A percentile compares a stretch with the other conserved stretches of the same genome.
phyloP scores from a whole-genome alignment of 1,284 basidiomycete species.

The Sutorius eximius region DNA sequence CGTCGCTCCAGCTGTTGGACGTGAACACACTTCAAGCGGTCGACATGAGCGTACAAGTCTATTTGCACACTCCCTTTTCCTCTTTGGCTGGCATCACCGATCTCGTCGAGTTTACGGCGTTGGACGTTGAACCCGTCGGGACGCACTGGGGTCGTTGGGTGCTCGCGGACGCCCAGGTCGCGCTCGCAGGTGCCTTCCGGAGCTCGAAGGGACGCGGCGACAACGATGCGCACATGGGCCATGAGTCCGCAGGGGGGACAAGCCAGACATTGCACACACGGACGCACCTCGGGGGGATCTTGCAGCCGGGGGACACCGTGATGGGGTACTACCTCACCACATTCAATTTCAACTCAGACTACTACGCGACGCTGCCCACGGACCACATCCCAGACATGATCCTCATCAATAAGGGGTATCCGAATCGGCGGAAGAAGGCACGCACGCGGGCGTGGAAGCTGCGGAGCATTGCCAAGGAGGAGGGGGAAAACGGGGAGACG shows the following conservation, averaged over 20 bases:
- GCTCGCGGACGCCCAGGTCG: constrained; percentile 93
- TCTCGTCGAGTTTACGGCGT: constrained; percentile 91
- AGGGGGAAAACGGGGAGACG: constrained; percentile 79
- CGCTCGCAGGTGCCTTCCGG: constrained; percentile 77
- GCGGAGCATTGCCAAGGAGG: constrained; percentile 93
- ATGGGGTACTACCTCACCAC: constrained; percentile 89
- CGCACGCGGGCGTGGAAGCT: constrained; percentile 87
- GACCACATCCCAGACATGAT: constrained; percentile 88
- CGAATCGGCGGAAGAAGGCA: constrained; percentile 90
- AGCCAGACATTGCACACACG: constrained; percentile 94
- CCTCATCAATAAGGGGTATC: constrained; percentile 95
- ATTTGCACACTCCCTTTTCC: constrained; percentile 90
- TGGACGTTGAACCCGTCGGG: constrained; percentile 89
- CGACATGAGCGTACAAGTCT: constrained; percentile 81
- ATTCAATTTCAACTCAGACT: constrained; percentile 91
- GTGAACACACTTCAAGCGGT: constrained; percentile 82
- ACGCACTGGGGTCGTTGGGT: constrained; percentile 73
- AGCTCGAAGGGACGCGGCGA: constrained; percentile 42
- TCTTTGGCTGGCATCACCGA: constrained; percentile 82
- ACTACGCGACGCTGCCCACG: constrained; percentile 74
- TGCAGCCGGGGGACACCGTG: constrained; percentile 94
- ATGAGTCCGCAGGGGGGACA: constrained; percentile 50
- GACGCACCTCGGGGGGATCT: constrained; percentile 92
- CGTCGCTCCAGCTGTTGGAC: constrained; percentile 89
- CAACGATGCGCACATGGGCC: constrained; percentile 56